Conservation (phyloP, 2,329 filamentous ascomycete genomes). For the Fusarium euwallaceae region DNA sequence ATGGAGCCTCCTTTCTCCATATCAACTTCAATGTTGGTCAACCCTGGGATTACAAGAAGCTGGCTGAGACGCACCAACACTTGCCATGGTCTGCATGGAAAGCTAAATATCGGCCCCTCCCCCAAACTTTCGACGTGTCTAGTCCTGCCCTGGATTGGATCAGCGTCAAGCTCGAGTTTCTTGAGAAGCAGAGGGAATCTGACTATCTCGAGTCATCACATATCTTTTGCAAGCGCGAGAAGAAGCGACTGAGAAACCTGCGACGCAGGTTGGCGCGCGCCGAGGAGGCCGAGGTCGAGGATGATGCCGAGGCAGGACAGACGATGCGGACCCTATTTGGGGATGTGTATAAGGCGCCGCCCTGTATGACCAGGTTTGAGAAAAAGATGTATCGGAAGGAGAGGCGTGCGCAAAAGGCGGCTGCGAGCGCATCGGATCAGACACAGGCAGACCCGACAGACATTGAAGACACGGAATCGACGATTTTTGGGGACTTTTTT, state of each 20-base stretch:
- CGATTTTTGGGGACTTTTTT: neutral
- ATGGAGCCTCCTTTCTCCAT: neutral
- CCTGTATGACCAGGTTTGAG: neutral
- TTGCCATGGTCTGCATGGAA: neutral
- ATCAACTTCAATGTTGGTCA: constrained; percentile 18
- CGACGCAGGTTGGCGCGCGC: neutral
- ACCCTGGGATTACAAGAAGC: neutral
- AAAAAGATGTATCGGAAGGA: neutral
- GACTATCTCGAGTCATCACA: constrained; percentile 1
- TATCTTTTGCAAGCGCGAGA: neutral
- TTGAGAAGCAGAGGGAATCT: neutral
- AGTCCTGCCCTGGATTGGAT: neutral
- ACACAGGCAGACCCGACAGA: neutral
- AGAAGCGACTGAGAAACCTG: neutral
- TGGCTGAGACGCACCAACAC: neutral
- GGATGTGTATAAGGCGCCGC: neutral
- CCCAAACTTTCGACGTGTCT: neutral
- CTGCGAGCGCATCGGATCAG: neutral
- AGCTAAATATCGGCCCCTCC: too few relatives aligned
- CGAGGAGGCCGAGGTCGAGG: neutral
- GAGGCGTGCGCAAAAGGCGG: neutral
- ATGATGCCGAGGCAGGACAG: neutral
- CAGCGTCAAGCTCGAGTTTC: neutral
- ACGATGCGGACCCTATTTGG: neutral
- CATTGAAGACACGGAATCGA: neutral